These are phyloP conservation scores for Mycena rebaudengoi DNA, from an alignment of 768 basidiomycete genomes.

Conservation along the genomic window DNA sequence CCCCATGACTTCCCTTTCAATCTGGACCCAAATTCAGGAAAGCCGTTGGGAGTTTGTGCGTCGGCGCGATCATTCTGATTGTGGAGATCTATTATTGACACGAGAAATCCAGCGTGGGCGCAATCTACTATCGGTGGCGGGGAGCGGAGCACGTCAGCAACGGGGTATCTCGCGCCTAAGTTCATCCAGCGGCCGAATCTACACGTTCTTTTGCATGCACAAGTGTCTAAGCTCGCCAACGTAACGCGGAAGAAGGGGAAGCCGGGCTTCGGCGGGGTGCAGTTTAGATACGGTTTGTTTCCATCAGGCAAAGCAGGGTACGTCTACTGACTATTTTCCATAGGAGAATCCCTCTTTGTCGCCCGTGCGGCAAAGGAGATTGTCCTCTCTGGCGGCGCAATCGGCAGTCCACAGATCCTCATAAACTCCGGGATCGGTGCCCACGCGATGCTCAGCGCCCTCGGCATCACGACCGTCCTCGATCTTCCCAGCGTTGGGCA, in stretches of 20 bases:
- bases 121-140: conserved; percentile 31
- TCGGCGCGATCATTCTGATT: neutral
- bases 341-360: neutral
- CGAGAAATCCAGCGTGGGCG: conserved; percentile 31
- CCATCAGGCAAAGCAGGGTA: too few species aligned
- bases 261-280: conserved; percentile 15
- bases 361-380: conserved; percentile 36
- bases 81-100: too few species aligned
- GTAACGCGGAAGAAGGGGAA: neutral
- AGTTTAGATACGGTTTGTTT: conserved; percentile 16
- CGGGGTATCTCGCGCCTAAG: conserved; percentile 36
- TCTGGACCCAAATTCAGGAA: conserved; percentile 37
- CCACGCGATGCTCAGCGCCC: neutral
- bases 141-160: conserved; percentile 34
- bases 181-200: conserved; percentile 33
- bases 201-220: conserved; percentile 32
- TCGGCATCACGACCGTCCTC: neutral
- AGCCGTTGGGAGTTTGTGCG: conserved; percentile 34
- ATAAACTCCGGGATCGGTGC: neutral
- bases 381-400: conserved; percentile 41
- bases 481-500: neutral
- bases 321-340: too few species aligned
- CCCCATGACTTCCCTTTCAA: too few species aligned
- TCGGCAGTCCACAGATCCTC: conserved; percentile 18
- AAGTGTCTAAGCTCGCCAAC: conserved; percentile 23